Base-by-base conservation (phyloP, 2,329 filamentous ascomycete genomes). In the Camillea tinctor region DNA sequence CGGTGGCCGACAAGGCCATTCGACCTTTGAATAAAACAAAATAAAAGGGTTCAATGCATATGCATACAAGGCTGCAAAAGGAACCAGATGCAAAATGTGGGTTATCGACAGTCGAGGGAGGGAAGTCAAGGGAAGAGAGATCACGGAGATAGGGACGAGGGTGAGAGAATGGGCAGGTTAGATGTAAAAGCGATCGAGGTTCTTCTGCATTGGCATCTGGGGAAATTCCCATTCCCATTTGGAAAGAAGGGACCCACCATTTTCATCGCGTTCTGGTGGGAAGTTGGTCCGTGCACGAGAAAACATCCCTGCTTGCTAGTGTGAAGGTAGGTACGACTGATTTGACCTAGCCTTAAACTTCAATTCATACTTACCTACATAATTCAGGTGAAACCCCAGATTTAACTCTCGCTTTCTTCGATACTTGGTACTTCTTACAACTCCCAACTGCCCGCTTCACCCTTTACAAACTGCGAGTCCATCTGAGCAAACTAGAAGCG, bases 1-100 rank as follows among this genome's bases (percentile, higher is more conserved):
- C 57, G 52, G 57, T 48, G 50, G 60, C 66, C 56, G 60, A 60
- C 15, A 64, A 64, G 68, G 68, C 69, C 69, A 68, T 70, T 49
- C 19, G 65, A 65, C 64, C 67, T 30, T n/a, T 55, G 22, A 53
- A 19, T 36, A 21, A 36, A 54, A 36, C 30, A 55, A 15, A 55
- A 22, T 4, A 26, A 54, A n/a, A 50, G 22, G 40, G 52, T 55
- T 21, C 36, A 30, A 49, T 21, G 36, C 21, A 22, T 21, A 17
- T 30, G 36, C 15, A 50, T 13, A 21, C n/a, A 11, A 44, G 24
- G 19, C 36, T 4, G 44, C n/a, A 44, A 21, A 48, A 56, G 11
- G 20, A 13, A 22, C 6, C 17, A 7, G 11, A 44, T 44, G 36
- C 36, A 44, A 6, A 44, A 44, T 13, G 26, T 30, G 13, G 26